Conservation (phyloP, 176 grass and related monocot species). For the Ensete glaucum region DNA sequence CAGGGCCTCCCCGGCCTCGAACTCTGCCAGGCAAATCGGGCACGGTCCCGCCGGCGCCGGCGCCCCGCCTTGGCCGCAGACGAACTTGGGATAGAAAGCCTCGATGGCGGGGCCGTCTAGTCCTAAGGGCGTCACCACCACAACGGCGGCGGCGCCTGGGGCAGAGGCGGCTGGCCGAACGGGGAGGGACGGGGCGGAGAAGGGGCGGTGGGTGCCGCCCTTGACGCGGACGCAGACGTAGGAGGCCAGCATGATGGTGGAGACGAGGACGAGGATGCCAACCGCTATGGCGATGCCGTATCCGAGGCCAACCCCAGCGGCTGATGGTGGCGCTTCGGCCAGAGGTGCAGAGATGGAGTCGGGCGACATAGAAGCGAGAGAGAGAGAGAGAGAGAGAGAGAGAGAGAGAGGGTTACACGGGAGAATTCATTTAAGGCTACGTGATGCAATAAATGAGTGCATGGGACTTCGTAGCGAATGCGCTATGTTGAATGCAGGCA, state of each 20-base stretch:
- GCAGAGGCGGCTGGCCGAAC: not conserved
- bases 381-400: not conserved
- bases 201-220: slow-evolving; percentile 13
- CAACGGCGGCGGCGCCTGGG: not conserved
- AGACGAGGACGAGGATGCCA: slow-evolving; percentile 60
- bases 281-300: slow-evolving; percentile 68
- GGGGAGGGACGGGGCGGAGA: slow-evolving; percentile 1
- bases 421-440: not conserved
- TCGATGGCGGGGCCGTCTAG: slow-evolving; percentile 46
- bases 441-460: slow-evolving; percentile 8
- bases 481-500: not conserved
- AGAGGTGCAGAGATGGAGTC: slow-evolving; percentile 22
- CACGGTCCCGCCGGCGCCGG: slow-evolving; percentile 22
- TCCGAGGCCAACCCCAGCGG: slow-evolving; percentile 48
- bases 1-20: slow-evolving; percentile 29
- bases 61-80: not conserved
- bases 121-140: slow-evolving; percentile 16
- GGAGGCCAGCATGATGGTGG: slow-evolving; percentile 68
- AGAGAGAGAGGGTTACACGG: not conserved
- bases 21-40: slow-evolving; percentile 65
- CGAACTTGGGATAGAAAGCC: slow-evolving; percentile 55
- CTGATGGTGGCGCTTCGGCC: not conserved
- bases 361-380: not conserved
- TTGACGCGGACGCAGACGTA: slow-evolving; percentile 59
- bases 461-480: not conserved